Conservation (phyloP, 495 filamentous ascomycete species). For the Pyrenula aspistea region DNA sequence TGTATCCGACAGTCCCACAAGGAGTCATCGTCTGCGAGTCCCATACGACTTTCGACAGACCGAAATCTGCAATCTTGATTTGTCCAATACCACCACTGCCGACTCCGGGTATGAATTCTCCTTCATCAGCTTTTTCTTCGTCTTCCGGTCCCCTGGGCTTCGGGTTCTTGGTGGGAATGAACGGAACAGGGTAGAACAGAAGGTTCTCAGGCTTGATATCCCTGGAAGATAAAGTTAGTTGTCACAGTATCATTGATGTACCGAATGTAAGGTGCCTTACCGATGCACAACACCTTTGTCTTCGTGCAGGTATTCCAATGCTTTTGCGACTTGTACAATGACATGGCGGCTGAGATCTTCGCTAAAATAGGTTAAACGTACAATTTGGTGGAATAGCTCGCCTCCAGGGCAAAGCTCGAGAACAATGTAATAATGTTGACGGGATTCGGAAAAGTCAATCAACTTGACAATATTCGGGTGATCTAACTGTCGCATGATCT, state of each 20-base stretch:
- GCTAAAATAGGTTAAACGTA: conserved; percentile 95
- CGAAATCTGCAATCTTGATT: conserved; percentile 98
- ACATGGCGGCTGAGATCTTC: conserved; percentile 91
- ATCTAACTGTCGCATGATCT: conserved; percentile 94
- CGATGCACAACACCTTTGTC: conserved; percentile 91
- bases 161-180: conserved; percentile 68
- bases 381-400: conserved; percentile 97
- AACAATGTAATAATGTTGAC: conserved; percentile 93
- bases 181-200: conserved; percentile 76
- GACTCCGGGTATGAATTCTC: conserved; percentile 73
- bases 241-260: not conserved
- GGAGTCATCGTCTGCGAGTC: conserved; percentile 98
- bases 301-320: conserved; percentile 89
- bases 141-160: conserved; percentile 72
- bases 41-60: conserved; percentile 95
- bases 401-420: conserved; percentile 91
- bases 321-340: conserved; percentile 84
- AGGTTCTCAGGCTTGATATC: conserved; percentile 99
- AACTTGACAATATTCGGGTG: conserved; percentile 92
- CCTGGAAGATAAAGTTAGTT: conserved; percentile 37
- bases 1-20: conserved; percentile 96
- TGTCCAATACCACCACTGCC: conserved; percentile 87
- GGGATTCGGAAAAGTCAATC: conserved; percentile 84
- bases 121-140: conserved; percentile 95
- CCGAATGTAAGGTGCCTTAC: conserved; percentile 41